Evolutionary conservation across 2,329 filamentous ascomycete genomes (phyloP).

Genomic region (Pseudogymnoascus sp.): DNA sequence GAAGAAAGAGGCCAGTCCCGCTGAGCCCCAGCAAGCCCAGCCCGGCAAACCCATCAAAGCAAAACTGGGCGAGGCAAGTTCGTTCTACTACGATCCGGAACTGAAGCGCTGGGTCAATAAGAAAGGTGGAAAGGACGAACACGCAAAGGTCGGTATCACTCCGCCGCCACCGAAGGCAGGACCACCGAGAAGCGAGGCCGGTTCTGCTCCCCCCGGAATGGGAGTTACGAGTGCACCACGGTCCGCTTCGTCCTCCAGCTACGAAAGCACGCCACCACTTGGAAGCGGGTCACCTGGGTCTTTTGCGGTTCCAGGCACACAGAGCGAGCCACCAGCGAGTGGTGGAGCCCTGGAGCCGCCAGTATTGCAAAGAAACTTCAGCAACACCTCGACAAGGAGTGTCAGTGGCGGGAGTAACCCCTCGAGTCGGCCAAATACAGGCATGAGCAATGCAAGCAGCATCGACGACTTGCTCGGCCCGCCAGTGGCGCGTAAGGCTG

Average conservation of each 20-base stretch:
- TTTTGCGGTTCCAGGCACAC: background rate
- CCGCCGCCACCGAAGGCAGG: slow-evolving; percentile 68
- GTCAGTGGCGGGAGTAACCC: slow-evolving; percentile 32
- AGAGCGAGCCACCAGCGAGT: slow-evolving; percentile 4
- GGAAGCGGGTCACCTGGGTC: background rate
- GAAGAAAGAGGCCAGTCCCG: slow-evolving; percentile 51
- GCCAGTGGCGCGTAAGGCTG: slow-evolving; percentile 59
- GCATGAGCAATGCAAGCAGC: slow-evolving; percentile 84
- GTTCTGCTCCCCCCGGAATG: slow-evolving; percentile 14
- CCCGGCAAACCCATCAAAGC: slow-evolving; percentile 70
- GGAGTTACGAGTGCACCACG: background rate
- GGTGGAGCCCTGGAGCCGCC: slow-evolving; percentile 16
- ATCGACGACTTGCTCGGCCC: slow-evolving; percentile 88
- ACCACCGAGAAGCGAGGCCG: slow-evolving; percentile 32
- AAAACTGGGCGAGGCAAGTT: slow-evolving; percentile 88
- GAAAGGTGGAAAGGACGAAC: slow-evolving; percentile 63
- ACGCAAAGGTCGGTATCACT: slow-evolving; percentile 53
- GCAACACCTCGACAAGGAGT: slow-evolving; percentile 23
- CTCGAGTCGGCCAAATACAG: slow-evolving; percentile 65
- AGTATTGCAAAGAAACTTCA: slow-evolving; percentile 17
- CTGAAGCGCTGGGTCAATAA: slow-evolving; percentile 98
- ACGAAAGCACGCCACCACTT: background rate
- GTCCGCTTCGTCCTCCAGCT: background rate
- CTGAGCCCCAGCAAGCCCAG: slow-evolving; percentile 28
- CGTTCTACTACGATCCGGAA: slow-evolving; percentile 91